Evolutionary conservation across 768 basidiomycete genomes (phyloP), one percentile per base, ranked within the genome.

Genomic region (Mycena olivaceomarginata): DNA sequence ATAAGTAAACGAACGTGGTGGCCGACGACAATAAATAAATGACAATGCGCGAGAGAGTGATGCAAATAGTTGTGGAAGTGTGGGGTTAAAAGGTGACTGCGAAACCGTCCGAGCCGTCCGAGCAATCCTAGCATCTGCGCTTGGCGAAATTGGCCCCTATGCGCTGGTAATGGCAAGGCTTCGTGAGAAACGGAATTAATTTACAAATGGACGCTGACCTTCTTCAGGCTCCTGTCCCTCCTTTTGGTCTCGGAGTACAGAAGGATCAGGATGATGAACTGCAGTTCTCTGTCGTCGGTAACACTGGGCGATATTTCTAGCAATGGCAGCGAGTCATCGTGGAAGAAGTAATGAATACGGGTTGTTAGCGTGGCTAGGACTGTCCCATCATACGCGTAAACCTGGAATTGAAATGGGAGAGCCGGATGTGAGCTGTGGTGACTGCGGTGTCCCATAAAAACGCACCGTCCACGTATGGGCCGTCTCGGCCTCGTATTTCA

Each of bases 311-410:
- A 56, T 56, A 56, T 56, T 56, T 10, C 6, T 56, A 56, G 53
- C n/a, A 56, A 56, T 56, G 53, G 53, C 53, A 56, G 53, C 53
- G 53, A 56, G 53, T 56, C 53, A 56, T 56, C 53, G 20, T 56
- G 53, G 53, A 56, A 56, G 20, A 56, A 56, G 53, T 56, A 16
- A 56, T 56, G 53, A 56, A 56, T 56, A 6, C n/a, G 53, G 53
- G 53, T 56, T 22, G 53, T 56, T 56, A 56, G 20, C 53, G 20
- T 56, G 22, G 53, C 53, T 16, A 56, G 53, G 22, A 56, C 53
- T 22, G 53, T 56, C 22, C 53, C 53, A 9, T 56, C 53, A 56
- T 56, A 56, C 22, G 53, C 53, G 53, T 56, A 56, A 22, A 56
- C 51, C 53, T 56, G 53, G 53, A 56, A 56, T 56, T 56, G 53